Conservation (phyloP, 768 basidiomycete species). For the Trametes maxima region DNA sequence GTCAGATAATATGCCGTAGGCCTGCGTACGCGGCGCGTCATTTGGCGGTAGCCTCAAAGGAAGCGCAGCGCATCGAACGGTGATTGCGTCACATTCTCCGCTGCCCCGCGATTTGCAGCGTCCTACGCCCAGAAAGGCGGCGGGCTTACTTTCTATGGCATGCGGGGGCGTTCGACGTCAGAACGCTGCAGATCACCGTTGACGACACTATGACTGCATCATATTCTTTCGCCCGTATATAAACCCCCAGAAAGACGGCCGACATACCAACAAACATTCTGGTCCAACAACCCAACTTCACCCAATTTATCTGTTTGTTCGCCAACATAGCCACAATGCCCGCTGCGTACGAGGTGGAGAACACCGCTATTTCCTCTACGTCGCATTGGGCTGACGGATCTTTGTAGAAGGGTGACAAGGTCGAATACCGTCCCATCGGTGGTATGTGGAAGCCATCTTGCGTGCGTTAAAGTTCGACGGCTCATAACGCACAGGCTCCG, state of each 20-base stretch:
- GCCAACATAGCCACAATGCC: background rate
- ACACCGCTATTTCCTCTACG: too few species aligned
- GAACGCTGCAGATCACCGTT: background rate
- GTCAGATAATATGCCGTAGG: background rate
- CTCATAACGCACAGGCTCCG: conserved; percentile 15
- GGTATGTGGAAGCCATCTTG: conserved; percentile 22
- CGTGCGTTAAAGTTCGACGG: background rate
- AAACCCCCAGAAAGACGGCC: background rate
- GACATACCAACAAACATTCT: background rate
- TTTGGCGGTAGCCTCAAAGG: background rate
- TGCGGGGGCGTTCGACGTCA: background rate
- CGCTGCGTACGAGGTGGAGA: background rate
- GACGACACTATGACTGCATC: conserved; percentile 17
- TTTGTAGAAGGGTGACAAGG: conserved; percentile 40
- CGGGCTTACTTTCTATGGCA: background rate
- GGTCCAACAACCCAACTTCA: background rate
- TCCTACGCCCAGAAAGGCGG: background rate
- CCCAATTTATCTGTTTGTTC: background rate
- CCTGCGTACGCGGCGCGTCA: background rate
- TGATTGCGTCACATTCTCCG: conserved; percentile 11
- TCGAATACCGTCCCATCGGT: conserved; percentile 49
- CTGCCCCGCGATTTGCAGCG: background rate
- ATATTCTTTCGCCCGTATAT: background rate
- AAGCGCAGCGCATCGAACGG: background rate
- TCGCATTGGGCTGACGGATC: background rate